Evolutionary conservation across 768 basidiomycete genomes (phyloP).

Genomic region (Lentinula boryana): DNA sequence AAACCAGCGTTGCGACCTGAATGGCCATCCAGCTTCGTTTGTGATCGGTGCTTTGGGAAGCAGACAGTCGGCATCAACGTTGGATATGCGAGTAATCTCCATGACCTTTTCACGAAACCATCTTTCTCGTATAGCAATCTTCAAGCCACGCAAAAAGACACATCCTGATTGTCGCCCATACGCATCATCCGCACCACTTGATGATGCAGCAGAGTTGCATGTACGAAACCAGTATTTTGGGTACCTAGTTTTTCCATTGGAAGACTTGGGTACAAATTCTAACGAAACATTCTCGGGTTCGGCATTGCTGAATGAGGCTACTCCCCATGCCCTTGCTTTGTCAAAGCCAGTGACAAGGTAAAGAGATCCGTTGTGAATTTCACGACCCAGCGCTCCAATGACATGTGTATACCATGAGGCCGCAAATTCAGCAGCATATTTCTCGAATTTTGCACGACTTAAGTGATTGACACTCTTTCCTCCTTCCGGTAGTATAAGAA

Average conservation of each 20-base stretch:
- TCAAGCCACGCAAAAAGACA: slow-evolving; percentile 2
- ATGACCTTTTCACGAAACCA: background rate
- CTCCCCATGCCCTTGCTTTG: background rate
- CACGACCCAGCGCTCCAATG: background rate
- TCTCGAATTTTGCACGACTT: background rate
- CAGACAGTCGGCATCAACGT: background rate
- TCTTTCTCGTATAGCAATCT: background rate
- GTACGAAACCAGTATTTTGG: background rate
- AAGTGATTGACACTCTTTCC: background rate
- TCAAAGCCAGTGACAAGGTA: slow-evolving; percentile 1
- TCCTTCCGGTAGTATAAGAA: background rate
- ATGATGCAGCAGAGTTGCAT: background rate
- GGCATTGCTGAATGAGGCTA: background rate
- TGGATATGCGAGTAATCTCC: background rate
- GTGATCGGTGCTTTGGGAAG: background rate
- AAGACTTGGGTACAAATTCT: background rate
- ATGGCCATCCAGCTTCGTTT: too few species aligned
- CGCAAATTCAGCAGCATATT: background rate
- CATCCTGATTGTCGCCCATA: background rate
- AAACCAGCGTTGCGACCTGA: too few species aligned
- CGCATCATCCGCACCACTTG: background rate
- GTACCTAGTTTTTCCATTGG: background rate
- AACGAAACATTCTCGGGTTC: background rate
- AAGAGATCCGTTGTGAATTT: background rate
- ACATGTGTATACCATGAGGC: background rate